Percentiles rank a stretch among this genome's conserved stretches.
phyloP scores from a whole-genome alignment of 225 moss, liverwort and hornwort genomes.

The Physcomitrellopsis africana region DNA sequence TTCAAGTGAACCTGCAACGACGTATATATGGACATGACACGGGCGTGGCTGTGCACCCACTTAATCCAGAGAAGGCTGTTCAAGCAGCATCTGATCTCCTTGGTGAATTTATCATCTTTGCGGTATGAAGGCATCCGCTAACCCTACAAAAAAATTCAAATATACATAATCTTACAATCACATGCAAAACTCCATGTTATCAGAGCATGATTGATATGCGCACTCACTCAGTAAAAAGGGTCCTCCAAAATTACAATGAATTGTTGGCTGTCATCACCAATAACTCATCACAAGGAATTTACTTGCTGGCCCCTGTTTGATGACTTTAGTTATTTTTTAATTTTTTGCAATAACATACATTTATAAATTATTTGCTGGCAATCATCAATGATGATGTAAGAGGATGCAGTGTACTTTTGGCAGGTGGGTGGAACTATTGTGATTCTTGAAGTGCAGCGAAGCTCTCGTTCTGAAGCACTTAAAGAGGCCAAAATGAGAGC shows the following conservation, averaged over 20 bases:
- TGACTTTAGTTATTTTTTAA: too few species aligned
- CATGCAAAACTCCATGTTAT: too few species aligned
- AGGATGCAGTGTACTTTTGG: not conserved
- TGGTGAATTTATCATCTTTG: conserved; percentile 52
- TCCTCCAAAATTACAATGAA: too few species aligned
- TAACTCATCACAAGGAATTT: too few species aligned
- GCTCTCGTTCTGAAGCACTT: conserved; percentile 40
- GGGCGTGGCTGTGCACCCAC: conserved; percentile 40
- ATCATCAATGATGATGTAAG: not conserved
- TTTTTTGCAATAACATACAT: too few species aligned
- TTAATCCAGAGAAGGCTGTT: conserved; percentile 52
- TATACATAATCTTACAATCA: too few species aligned
- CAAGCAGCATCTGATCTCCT: conserved; percentile 52
- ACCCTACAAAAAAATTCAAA: too few species aligned
- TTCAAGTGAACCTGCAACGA: conserved; percentile 56
- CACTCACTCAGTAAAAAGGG: too few species aligned
- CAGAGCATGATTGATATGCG: too few species aligned
- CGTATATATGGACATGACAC: conserved; percentile 59
- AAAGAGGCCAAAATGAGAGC: conserved; percentile 42
- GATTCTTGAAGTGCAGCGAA: conserved; percentile 59
- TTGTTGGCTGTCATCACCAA: too few species aligned
- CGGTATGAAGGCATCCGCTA: conserved; percentile 12
- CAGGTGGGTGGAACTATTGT: conserved; percentile 61
- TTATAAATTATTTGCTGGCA: not conserved
- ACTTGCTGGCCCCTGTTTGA: too few species aligned